Conservation (phyloP, 1,139 yeast genomes). For the Hansenula sp. region DNA sequence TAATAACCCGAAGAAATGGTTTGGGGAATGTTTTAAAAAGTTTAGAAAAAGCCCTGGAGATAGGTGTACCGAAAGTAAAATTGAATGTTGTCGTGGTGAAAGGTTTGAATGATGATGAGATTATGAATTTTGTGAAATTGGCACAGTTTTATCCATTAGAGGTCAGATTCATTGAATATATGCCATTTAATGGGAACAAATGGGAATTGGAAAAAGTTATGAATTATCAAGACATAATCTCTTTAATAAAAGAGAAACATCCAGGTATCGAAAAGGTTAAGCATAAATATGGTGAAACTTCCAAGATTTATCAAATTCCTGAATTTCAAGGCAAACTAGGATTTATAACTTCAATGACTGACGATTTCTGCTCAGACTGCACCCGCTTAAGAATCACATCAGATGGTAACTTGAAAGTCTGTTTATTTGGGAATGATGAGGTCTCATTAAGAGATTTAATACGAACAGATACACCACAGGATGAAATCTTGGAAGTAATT, state of each 20-base stretch:
- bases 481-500: slow-evolving; percentile 32
- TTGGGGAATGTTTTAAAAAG: slow-evolving; percentile 37
- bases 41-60: slow-evolving; percentile 36
- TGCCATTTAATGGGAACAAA: slow-evolving; percentile 52
- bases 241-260: slow-evolving; percentile 26
- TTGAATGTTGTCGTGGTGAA: slow-evolving; percentile 45
- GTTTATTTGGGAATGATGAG: slow-evolving; percentile 48
- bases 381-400: slow-evolving; percentile 44
- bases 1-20: slow-evolving; percentile 47
- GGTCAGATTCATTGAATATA: slow-evolving; percentile 48
- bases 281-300: slow-evolving; percentile 41
- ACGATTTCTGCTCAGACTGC: slow-evolving; percentile 45
- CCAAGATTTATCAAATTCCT: slow-evolving; percentile 36
- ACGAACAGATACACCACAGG: slow-evolving; percentile 27
- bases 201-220: slow-evolving; percentile 42
- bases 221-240: slow-evolving; percentile 37
- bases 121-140: slow-evolving; percentile 38
- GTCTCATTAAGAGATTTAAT: slow-evolving; percentile 41
- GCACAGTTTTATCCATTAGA: slow-evolving; percentile 36
- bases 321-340: slow-evolving; percentile 42
- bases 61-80: slow-evolving; percentile 41
- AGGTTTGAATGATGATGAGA: slow-evolving; percentile 46
- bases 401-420: slow-evolving; percentile 50
- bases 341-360: slow-evolving; percentile 50
- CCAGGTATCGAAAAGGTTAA: slow-evolving; percentile 15